Conservation (phyloP, 176 grass and related monocot genomes). For the Rhynchospora breviuscula region DNA sequence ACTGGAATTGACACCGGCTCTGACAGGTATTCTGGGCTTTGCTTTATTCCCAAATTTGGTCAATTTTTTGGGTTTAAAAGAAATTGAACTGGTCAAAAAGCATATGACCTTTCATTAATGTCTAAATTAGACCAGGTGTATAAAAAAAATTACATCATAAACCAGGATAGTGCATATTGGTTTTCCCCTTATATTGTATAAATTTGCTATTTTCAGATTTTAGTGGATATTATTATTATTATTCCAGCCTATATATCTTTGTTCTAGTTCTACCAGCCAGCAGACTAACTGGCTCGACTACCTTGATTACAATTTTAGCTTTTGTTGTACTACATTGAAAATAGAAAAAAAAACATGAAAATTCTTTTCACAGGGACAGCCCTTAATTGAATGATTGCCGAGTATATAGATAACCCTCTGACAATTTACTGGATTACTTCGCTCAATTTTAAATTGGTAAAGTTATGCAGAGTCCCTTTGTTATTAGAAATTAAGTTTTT, state of each 20-base stretch:
- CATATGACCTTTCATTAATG: background rate
- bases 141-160: background rate
- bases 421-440: background rate
- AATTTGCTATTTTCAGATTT: background rate
- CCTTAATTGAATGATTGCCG: background rate
- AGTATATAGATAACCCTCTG: background rate
- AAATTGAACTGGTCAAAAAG: background rate
- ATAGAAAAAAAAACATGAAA: background rate
- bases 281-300: background rate
- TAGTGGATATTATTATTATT: background rate
- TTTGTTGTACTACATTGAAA: background rate
- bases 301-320: background rate
- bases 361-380: background rate
- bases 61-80: background rate
- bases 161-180: background rate
- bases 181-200: background rate
- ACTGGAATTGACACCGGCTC: slow-evolving; percentile 56
- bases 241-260: background rate
- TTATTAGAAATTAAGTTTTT: background rate
- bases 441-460: background rate
- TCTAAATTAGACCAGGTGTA: background rate
- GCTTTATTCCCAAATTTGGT: slow-evolving; percentile 11
- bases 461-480: background rate
- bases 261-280: background rate
- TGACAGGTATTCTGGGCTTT: slow-evolving; percentile 35